Evolutionary conservation across 1,284 basidiomycete species (phyloP).

Genomic region (Athelia sp.): DNA sequence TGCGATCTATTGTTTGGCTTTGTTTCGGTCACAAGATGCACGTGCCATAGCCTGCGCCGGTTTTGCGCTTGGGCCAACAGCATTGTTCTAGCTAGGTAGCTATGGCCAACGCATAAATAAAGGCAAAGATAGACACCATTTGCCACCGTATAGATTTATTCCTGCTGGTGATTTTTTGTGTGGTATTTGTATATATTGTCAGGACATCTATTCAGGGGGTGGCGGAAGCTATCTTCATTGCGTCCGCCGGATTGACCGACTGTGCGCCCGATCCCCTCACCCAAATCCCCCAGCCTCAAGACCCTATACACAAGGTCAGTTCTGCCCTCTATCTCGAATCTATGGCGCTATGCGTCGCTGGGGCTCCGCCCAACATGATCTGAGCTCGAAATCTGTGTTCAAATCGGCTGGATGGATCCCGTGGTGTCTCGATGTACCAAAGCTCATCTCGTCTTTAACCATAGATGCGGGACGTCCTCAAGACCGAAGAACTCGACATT

Average conservation of each 20-base stretch:
- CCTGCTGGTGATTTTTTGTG: too few relatives aligned
- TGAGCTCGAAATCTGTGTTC: too few relatives aligned
- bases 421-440: conserved; percentile 14
- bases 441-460: conserved; percentile 12
- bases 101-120: conserved; percentile 10
- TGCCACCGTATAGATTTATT: too few relatives aligned
- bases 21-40: not conserved
- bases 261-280: too few relatives aligned
- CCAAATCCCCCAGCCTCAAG: too few relatives aligned
- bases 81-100: not conserved
- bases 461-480: conserved; percentile 88
- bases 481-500: conserved; percentile 91
- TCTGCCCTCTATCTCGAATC: too few relatives aligned
- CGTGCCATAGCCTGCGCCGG: not conserved
- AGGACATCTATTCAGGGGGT: too few relatives aligned
- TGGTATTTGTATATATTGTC: too few relatives aligned
- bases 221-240: too few relatives aligned
- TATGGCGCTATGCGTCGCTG: not conserved
- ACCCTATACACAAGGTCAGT: too few relatives aligned
- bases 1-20: not conserved
- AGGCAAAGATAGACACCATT: too few relatives aligned
- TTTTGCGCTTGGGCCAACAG: conserved; percentile 17
- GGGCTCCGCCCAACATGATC: not conserved
- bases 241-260: too few relatives aligned
- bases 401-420: conserved; percentile 26